phyloP scores from a whole-genome alignment of 331 rosid genomes.

The Malus hybrid region DNA sequence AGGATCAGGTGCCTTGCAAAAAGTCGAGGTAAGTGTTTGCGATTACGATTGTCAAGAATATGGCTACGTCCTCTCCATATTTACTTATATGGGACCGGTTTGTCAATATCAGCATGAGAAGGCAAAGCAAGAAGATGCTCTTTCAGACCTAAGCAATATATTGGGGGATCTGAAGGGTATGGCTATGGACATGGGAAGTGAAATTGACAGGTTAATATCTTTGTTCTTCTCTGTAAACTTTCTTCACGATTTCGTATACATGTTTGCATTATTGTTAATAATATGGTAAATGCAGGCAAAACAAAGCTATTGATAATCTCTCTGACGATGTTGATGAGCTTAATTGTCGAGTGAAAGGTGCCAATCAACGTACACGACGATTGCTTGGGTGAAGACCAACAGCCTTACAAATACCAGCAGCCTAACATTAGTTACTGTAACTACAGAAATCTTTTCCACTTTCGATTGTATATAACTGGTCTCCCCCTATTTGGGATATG shows the following conservation, averaged over 20 bases:
- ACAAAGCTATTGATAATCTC: slow-evolving; percentile 78
- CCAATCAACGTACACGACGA: slow-evolving; percentile 72
- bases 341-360: slow-evolving; percentile 76
- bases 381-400: slow-evolving; percentile 36
- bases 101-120: slow-evolving; percentile 49
- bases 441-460: not conserved
- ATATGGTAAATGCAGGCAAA: slow-evolving; percentile 64
- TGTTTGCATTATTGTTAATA: not conserved
- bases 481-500: not conserved
- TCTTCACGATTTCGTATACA: not conserved
- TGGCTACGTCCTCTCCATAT: slow-evolving; percentile 1
- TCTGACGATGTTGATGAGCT: slow-evolving; percentile 73
- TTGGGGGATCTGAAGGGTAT: slow-evolving; percentile 91
- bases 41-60: not conserved
- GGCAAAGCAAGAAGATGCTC: slow-evolving; percentile 81
- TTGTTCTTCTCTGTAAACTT: not conserved
- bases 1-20: slow-evolving; percentile 38
- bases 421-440: not conserved
- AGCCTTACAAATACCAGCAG: not conserved
- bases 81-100: not conserved
- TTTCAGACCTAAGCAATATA: slow-evolving; percentile 69
- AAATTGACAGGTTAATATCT: slow-evolving; percentile 52
- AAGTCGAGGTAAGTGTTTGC: slow-evolving; percentile 48
- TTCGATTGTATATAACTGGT: not conserved
- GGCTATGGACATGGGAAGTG: slow-evolving; percentile 82